Evolutionary conservation across 352 stramenopile species (phyloP).

Genomic region (Globisporangium alternatum): DNA sequence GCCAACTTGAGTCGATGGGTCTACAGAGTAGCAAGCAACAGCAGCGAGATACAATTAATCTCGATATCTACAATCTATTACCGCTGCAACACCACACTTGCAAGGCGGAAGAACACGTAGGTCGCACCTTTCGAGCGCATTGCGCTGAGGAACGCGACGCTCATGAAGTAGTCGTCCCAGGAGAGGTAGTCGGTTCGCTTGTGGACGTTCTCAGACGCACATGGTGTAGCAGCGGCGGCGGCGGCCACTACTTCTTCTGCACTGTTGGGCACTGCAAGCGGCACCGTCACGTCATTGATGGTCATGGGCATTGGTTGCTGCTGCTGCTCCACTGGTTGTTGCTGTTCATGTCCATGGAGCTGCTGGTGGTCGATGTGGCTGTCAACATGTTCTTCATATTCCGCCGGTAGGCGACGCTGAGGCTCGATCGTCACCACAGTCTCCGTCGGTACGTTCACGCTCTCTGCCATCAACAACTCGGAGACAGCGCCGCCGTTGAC

Average conservation of each 20-base stretch:
- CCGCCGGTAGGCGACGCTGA: too few species aligned
- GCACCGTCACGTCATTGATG: slow-evolving; percentile 4
- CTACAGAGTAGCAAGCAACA: slow-evolving; percentile 21
- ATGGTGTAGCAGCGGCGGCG: not conserved
- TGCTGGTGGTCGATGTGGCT: not conserved
- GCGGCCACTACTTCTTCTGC: not conserved
- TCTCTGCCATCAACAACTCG: not conserved
- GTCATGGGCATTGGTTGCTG: not conserved
- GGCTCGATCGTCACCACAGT: not conserved
- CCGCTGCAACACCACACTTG: not conserved
- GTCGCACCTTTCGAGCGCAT: slow-evolving; percentile 95
- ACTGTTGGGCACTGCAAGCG: not conserved
- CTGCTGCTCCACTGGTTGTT: slow-evolving; percentile 3
- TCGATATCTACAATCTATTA: not conserved
- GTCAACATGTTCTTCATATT: not conserved
- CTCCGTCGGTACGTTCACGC: not conserved
- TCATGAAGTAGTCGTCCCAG: slow-evolving; percentile 99
- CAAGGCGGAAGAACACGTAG: not conserved
- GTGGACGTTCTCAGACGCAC: slow-evolving; percentile 6
- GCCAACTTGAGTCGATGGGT: slow-evolving; percentile 97
- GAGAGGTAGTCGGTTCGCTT: slow-evolving; percentile 92
- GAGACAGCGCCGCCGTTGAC: not conserved
- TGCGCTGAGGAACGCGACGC: slow-evolving; percentile 97
- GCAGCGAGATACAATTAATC: not conserved
- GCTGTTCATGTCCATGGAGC: not conserved